Evolutionary conservation across 2,329 filamentous ascomycete species (phyloP), one percentile per base, ranked within the genome.

Genomic region (Aspergillus fumigatiaffinis): DNA sequence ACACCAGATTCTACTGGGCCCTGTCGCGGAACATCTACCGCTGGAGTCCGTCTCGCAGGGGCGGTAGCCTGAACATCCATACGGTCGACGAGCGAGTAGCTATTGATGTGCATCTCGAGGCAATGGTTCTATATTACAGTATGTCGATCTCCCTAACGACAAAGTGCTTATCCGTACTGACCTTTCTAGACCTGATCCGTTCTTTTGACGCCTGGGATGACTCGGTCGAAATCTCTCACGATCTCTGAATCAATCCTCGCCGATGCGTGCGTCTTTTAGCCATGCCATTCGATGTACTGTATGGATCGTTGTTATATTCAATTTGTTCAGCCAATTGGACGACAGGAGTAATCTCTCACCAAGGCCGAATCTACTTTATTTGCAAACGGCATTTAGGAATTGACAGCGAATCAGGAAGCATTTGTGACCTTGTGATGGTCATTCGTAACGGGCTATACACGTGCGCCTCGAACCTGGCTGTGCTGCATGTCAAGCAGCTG

Each of bases 21-120:
- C 59, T 82, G 58, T 79, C 79, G n/a, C 73, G 76, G 59, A 78
- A 82, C 53, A 82, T 83, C 8, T 83, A 81, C 62, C 71, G 81
- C 1, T 83, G 80, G 64, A 79, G 75, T 14, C 79, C 80, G 1
- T 76, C 77, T 1, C 78, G 79, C 54, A 74, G 76, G 25, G 75
- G 72, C 0, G 76, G 76, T 0, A 52, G 76, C 38, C 63, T 76
- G 8, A 80, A 80, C 53, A 78, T 79, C 7, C 80, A 82, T 63
- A 82, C 80, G 0, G 77, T 82, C 1, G 78, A 83, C 63, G 80
- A 83, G 69, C 74, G 71, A 25, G 68, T 82, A 29, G 69, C 68
- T 17, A 71, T 79, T 50, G 67, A 69, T 59, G 75, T 74, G 20
- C 77, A 79, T 65, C 55, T 79, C 44, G 76, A 79, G 59, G 75